A percentile compares a stretch with the other conserved stretches of the same genome.
phyloP scores from a whole-genome alignment of 1,284 basidiomycete species.

The Sanguinoderma infundibulare region DNA sequence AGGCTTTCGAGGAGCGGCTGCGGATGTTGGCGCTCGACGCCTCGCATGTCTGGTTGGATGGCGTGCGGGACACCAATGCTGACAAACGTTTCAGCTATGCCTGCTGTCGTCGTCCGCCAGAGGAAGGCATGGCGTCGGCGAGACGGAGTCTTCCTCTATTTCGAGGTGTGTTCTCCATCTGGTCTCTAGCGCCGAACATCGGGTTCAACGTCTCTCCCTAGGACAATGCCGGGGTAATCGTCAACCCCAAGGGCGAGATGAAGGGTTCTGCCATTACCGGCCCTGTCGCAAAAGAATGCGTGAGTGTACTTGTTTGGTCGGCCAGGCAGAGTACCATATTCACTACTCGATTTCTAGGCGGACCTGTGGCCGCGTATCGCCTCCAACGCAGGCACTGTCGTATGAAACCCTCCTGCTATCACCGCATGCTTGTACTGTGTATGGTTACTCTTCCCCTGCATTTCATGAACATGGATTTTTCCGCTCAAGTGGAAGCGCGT shows the following conservation, averaged over 20 bases:
- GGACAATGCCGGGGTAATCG: slow-evolving; percentile 97
- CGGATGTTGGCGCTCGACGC: neutral
- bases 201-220: slow-evolving; percentile 28
- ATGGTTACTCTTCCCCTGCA: slow-evolving; percentile 21
- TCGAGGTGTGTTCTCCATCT: slow-evolving; percentile 64
- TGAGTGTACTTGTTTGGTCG: slow-evolving; percentile 44
- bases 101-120: slow-evolving; percentile 96
- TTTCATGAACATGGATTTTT: slow-evolving; percentile 19
- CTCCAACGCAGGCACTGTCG: slow-evolving; percentile 98
- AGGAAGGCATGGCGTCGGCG: slow-evolving; percentile 98
- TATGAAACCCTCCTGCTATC: slow-evolving; percentile 50
- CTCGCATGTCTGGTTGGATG: neutral
- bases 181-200: neutral
- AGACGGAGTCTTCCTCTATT: slow-evolving; percentile 99
- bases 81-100: slow-evolving; percentile 75
- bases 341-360: slow-evolving; percentile 53
- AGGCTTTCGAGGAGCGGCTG: no score
- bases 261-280: slow-evolving; percentile 99
- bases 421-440: slow-evolving; percentile 29
- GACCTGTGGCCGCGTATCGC: slow-evolving; percentile 99
- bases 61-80: neutral
- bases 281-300: slow-evolving; percentile 96
- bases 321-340: neutral
- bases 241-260: slow-evolving; percentile 99
- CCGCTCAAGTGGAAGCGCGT: neutral